These are phyloP conservation scores for Cytospora paraplurivora DNA, from an alignment of 2,329 filamentous ascomycete species.

Conservation along the genomic window DNA sequence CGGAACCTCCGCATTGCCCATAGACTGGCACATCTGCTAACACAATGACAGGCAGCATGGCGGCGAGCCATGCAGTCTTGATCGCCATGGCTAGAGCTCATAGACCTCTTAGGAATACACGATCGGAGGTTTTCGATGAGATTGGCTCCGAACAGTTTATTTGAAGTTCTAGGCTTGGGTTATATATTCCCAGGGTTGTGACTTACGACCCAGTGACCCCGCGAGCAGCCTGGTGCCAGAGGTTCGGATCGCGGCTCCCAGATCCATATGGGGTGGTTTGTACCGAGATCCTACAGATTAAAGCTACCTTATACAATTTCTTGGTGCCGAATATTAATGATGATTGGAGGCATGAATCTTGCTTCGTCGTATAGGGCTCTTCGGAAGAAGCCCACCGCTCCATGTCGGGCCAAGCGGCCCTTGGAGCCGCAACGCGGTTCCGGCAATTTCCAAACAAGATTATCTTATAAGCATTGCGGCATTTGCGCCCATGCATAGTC, in stretches of 20 bases:
- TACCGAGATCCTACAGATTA: no score
- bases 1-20: conserved; percentile 25
- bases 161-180: no score
- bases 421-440: not conserved
- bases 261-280: no score
- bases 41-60: conserved; percentile 5
- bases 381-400: conserved; percentile 23
- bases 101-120: accelerated
- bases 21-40: conserved; percentile 30
- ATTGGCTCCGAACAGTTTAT: not conserved
- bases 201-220: no score
- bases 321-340: conserved; percentile 4
- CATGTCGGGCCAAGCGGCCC: conserved; percentile 20
- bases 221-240: no score
- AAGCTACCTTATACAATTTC: not conserved
- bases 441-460: not conserved
- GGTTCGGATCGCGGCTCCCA: no score
- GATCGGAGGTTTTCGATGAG: not conserved
- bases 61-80: not conserved
- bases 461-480: no score
- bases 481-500: no score
- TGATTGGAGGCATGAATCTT: conserved; percentile 23
- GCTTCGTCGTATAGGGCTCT: conserved; percentile 7
- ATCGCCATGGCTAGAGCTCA: conserved; percentile 4
- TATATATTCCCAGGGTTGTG: no score